Percentiles rank a stretch among this genome's conserved stretches.
Evolutionary conservation across 805 yeast species (phyloP).

Genomic region (Metschnikowia koreensis): DNA sequence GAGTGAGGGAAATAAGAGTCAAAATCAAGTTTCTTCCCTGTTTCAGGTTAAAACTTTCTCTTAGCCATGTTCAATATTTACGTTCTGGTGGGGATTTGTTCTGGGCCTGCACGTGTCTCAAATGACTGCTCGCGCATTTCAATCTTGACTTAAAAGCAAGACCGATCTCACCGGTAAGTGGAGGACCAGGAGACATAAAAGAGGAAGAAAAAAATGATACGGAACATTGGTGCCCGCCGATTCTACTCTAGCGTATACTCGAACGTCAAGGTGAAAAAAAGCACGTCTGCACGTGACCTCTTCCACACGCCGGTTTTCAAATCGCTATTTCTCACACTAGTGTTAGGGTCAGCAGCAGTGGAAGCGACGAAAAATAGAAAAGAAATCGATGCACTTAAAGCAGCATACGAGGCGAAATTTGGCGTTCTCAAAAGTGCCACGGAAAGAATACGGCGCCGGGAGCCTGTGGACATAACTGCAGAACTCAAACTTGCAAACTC

Average conservation of each 20-base stretch:
- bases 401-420: slow-evolving; percentile 38
- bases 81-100: too few relatives aligned
- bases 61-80: too few relatives aligned
- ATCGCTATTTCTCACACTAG: slow-evolving; percentile 34
- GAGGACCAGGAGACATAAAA: background rate
- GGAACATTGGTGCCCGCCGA: slow-evolving; percentile 1
- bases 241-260: slow-evolving; percentile 11
- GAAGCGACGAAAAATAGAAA: slow-evolving; percentile 47
- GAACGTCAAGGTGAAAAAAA: slow-evolving; percentile 14
- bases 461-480: slow-evolving; percentile 41
- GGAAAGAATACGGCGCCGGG: slow-evolving; percentile 29
- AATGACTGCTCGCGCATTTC: too few relatives aligned
- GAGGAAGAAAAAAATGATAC: background rate
- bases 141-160: too few relatives aligned
- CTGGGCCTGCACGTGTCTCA: too few relatives aligned
- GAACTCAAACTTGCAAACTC: slow-evolving; percentile 43
- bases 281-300: slow-evolving; percentile 28
- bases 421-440: slow-evolving; percentile 31
- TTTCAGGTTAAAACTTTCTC: too few relatives aligned
- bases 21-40: too few relatives aligned
- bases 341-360: slow-evolving; percentile 46
- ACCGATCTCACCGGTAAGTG: too few relatives aligned
- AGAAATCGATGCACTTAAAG: slow-evolving; percentile 40
- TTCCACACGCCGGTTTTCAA: slow-evolving; percentile 36
- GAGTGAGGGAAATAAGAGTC: too few relatives aligned